Base-by-base conservation (phyloP, 1,284 basidiomycete genomes). In the Tilletia setariae region DNA sequence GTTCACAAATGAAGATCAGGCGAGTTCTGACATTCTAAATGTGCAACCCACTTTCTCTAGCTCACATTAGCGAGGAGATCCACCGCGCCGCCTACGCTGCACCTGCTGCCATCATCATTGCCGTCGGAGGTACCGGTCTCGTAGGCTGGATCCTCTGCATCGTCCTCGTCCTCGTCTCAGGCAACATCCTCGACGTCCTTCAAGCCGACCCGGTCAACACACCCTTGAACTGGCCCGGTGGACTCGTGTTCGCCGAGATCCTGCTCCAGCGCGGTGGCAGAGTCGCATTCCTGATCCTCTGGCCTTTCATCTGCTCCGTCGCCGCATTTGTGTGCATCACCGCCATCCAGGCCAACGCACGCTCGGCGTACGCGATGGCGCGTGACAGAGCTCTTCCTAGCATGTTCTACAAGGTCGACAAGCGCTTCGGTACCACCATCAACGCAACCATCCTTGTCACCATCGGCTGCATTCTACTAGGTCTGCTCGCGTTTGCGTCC, bases 1-100 rank as follows among this genome's bases (percentile, higher is more conserved):
- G 6, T 40, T 6, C 11, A 40, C 35, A 40, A n/a, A n/a, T n/a
- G n/a, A n/a, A n/a, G n/a, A n/a, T 40, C 35, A 40, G 35, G 16
- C 46, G 46, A 49, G 19, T 49, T 23, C 19, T 23, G 16, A 49
- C 46, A 49, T n/a, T n/a, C n/a, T 4, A 40, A 40, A 6, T 40
- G 35, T 40, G 6, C 11, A 3, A 16, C 6, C 19, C 19, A 6
- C 46, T 49, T 23, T 16, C 19, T 35, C 25, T 35, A 19, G 92
- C 92, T 1, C 94, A 96, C 82, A 95, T 96, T 72, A 91, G 90
- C 4, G 93, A 96, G 80, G 94, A 96, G 84, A 91, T 96, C 43
- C 89, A 88, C 77, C 87, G 91, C 64, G 93, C 94, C 9, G 91
- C 93, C 2, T 91, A 93, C 76, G 90, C 92, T 67, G 92, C 84